Evolutionary conservation across 805 yeast species (phyloP).

Genomic region (Saccharomycopsis microspora): DNA sequence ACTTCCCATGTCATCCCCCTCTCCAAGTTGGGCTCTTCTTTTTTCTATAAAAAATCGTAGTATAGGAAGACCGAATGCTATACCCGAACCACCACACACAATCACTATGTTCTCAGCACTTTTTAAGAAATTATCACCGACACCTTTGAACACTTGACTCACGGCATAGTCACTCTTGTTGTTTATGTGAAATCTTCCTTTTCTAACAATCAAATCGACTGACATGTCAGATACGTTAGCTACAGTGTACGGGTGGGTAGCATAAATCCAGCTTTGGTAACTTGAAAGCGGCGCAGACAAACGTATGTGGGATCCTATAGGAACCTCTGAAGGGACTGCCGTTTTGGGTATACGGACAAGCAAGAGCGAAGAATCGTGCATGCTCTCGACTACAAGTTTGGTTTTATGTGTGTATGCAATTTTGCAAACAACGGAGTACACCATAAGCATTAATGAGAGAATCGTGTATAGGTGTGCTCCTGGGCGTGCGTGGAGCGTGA

Average conservation of each 20-base stretch:
- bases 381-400: background rate
- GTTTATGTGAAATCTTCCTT: constrained; percentile 21
- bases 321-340: constrained; percentile 13
- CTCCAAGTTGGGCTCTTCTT: background rate
- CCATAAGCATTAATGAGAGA: constrained; percentile 23
- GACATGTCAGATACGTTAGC: constrained; percentile 32
- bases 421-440: constrained; percentile 27
- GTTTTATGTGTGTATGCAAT: background rate
- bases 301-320: constrained; percentile 46
- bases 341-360: constrained; percentile 4
- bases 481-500: constrained; percentile 61
- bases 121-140: constrained; percentile 5
- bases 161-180: constrained; percentile 24
- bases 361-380: background rate
- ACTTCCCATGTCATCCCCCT: background rate
- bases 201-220: constrained; percentile 36
- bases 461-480: constrained; percentile 34
- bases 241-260: constrained; percentile 63
- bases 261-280: constrained; percentile 35
- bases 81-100: constrained; percentile 66
- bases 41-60: constrained; percentile 5
- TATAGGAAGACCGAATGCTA: constrained; percentile 47
- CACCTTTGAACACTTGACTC: constrained; percentile 25
- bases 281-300: constrained; percentile 28
- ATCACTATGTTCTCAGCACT: constrained; percentile 27